phyloP scores from a whole-genome alignment of 1,284 basidiomycete species.

The Ganoderma resinaceum region DNA sequence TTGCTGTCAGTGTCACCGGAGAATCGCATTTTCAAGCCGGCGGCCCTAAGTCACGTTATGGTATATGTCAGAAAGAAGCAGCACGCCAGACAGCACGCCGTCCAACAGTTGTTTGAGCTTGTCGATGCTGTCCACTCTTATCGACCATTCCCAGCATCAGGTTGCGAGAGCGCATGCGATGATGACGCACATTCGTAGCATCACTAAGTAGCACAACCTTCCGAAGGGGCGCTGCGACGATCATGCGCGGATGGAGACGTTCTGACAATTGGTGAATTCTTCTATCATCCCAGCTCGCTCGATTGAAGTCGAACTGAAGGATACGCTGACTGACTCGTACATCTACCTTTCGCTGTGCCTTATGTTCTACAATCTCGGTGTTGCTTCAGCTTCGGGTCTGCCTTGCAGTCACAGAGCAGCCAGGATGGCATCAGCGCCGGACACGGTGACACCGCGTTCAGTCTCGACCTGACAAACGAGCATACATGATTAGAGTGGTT shows the following conservation, averaged over 20 bases:
- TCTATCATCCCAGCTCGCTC: not conserved
- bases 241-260: not conserved
- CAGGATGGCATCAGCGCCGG: slow-evolving; percentile 74
- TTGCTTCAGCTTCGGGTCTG: not conserved
- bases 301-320: not conserved
- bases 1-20: not conserved
- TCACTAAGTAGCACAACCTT: not conserved
- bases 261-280: not conserved
- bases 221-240: not conserved
- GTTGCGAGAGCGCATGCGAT: slow-evolving; percentile 1
- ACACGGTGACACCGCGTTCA: slow-evolving; percentile 61
- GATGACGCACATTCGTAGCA: not conserved
- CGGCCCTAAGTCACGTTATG: not conserved
- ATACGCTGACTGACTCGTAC: not conserved
- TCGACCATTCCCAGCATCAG: slow-evolving; percentile 5
- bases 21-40: not conserved
- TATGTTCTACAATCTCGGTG: not conserved
- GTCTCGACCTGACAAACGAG: slow-evolving; percentile 52
- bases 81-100: not conserved
- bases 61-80: slow-evolving; percentile 1
- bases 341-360: not conserved
- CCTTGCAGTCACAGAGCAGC: slow-evolving; percentile 34
- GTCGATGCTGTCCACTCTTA: not conserved
- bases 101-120: not conserved
- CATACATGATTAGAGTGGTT: not conserved